A percentile compares a stretch with the other conserved stretches of the same genome.
Evolutionary conservation across 2,329 filamentous ascomycete species (phyloP).

Genomic region (Fusarium mexicanum): DNA sequence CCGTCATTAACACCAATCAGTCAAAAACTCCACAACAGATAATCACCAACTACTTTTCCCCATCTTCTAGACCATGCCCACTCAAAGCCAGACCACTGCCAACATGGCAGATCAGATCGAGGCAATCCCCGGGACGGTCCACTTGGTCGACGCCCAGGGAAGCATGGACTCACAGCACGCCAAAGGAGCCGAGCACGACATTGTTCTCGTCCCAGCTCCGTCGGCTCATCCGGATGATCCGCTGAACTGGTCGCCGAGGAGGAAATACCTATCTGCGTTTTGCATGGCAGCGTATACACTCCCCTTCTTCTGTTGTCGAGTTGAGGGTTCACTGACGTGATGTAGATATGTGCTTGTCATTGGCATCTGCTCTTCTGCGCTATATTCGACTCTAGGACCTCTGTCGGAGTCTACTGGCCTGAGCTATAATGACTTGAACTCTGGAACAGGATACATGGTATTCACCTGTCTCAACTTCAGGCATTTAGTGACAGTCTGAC

Average conservation of each 20-base stretch:
- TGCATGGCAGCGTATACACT: background rate
- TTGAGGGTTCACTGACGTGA: background rate
- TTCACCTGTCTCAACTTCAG: fast-evolving
- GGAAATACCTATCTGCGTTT: background rate
- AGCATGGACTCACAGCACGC: background rate
- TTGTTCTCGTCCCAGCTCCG: background rate
- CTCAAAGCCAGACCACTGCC: background rate
- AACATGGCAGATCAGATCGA: background rate
- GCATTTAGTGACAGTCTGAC: fast-evolving
- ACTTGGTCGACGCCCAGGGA: background rate
- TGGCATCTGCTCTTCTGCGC: background rate
- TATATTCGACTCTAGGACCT: background rate
- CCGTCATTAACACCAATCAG: background rate
- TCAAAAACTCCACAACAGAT: background rate
- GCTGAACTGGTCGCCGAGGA: background rate
- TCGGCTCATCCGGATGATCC: background rate
- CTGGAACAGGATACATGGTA: background rate
- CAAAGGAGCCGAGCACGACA: background rate
- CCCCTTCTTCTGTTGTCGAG: background rate
- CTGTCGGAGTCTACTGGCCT: background rate
- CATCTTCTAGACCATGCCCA: background rate
- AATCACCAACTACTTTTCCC: background rate
- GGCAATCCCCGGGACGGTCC: background rate
- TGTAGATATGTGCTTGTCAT: background rate
- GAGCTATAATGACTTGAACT: background rate